Conservation (phyloP, 257 asterid genomes). For the Przewalskia tangutica region DNA sequence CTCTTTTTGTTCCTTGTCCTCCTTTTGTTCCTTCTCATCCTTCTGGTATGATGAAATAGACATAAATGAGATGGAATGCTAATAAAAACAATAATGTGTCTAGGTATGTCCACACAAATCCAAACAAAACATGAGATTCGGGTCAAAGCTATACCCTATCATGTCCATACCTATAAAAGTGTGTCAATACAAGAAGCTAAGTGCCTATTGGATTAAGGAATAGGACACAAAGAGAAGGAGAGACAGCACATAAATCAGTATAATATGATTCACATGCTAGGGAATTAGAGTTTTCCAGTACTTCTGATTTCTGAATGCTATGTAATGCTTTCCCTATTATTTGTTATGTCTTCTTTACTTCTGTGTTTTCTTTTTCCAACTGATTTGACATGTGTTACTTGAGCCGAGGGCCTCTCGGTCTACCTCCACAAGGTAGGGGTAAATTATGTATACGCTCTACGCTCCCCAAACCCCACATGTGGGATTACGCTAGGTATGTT, state of each 20-base stretch:
- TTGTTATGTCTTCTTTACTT: too few species aligned
- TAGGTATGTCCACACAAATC: background rate
- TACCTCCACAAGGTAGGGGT: too few species aligned
- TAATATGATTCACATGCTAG: background rate
- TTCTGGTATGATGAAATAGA: background rate
- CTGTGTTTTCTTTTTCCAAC: background rate
- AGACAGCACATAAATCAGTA: background rate
- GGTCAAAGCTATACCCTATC: background rate
- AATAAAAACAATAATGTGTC: background rate
- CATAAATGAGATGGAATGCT: background rate
- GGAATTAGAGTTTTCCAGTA: background rate
- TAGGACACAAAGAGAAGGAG: background rate
- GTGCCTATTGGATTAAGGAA: background rate
- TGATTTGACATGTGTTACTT: too few species aligned
- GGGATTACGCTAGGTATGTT: too few species aligned
- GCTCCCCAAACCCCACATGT: too few species aligned
- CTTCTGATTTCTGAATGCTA: background rate
- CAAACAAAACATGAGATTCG: background rate
- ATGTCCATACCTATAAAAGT: background rate
- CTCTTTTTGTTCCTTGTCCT: background rate
- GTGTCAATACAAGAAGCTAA: background rate
- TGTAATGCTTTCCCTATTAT: too few species aligned
- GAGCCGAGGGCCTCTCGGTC: too few species aligned
- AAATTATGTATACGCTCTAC: too few species aligned
- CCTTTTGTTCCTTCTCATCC: background rate